These are phyloP conservation scores for Dimocarpus longan DNA, from an alignment of 345 rosid species.

Conservation along the genomic window DNA sequence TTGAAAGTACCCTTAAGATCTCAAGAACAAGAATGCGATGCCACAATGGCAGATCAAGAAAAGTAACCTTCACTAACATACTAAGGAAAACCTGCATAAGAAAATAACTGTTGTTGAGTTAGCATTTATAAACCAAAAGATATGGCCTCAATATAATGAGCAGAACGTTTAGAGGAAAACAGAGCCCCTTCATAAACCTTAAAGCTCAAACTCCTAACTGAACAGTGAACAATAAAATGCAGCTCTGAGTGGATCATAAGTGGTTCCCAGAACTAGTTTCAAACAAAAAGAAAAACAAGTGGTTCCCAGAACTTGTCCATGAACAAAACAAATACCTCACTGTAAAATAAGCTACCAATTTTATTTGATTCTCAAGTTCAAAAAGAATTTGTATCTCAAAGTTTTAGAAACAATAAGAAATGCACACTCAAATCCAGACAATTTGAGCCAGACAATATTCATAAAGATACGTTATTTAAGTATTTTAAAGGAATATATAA, in stretches of 20 bases:
- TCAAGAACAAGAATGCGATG: conserved; percentile 99
- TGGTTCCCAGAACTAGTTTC: neutral
- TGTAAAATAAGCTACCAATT: neutral
- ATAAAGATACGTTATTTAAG: neutral
- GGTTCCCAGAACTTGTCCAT: neutral
- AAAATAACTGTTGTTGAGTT: conserved; percentile 1
- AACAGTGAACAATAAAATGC: neutral
- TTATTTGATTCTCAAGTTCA: neutral
- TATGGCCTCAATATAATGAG: neutral
- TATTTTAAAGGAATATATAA: neutral
- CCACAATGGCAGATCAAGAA: conserved; percentile 95
- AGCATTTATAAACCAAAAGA: conserved; percentile 14
- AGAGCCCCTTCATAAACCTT: conserved; percentile 6
- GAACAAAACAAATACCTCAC: neutral
- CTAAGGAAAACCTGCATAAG: conserved; percentile 87
- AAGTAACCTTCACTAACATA: conserved; percentile 89
- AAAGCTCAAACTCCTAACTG: conserved; percentile 4
- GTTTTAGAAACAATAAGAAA: neutral
- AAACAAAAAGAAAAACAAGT: too few relatives aligned
- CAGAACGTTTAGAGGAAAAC: neutral
- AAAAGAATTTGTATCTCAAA: neutral
- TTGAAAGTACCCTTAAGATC: conserved; percentile 80
- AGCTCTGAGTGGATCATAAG: neutral
- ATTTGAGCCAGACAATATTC: neutral
- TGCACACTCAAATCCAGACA: neutral